Conservation (phyloP, 352 stramenopile species). For the Globisporangium emineosum region DNA sequence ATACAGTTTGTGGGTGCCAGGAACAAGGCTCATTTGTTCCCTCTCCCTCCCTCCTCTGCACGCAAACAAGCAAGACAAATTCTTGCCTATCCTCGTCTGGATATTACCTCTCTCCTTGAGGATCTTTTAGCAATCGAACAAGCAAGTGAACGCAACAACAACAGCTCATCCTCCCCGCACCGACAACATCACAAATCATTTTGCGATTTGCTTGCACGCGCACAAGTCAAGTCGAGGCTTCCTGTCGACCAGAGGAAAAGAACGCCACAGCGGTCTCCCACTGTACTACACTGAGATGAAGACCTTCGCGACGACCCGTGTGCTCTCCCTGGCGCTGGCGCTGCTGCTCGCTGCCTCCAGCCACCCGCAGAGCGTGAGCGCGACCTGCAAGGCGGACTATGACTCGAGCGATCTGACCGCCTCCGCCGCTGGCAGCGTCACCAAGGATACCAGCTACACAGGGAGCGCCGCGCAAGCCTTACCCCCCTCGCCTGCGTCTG, state of each 20-base stretch:
- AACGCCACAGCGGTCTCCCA: neutral
- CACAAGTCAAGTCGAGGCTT: neutral
- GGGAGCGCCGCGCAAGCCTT: neutral
- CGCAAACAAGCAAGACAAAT: neutral
- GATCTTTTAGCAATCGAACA: neutral
- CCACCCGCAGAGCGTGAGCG: neutral
- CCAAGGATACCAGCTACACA: neutral
- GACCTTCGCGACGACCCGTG: neutral
- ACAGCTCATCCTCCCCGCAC: too few relatives aligned
- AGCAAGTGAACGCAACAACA: neutral
- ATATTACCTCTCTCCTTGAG: neutral
- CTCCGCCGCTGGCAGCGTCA: neutral
- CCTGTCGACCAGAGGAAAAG: neutral
- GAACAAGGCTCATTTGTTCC: neutral
- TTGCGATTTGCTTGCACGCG: neutral
- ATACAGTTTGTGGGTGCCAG: neutral
- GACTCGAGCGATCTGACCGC: neutral
- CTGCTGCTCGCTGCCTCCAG: neutral
- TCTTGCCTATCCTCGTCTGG: neutral
- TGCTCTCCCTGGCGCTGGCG: neutral
- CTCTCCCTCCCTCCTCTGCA: neutral
- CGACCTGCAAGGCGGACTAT: neutral
- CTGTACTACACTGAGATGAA: neutral
- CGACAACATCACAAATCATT: constrained; percentile 1
- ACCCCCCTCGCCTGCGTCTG: too few relatives aligned